A percentile compares a stretch with the other conserved stretches of the same genome.
phyloP scores from a whole-genome alignment of 2,329 filamentous ascomycete species.

The Fusarium chaquense region DNA sequence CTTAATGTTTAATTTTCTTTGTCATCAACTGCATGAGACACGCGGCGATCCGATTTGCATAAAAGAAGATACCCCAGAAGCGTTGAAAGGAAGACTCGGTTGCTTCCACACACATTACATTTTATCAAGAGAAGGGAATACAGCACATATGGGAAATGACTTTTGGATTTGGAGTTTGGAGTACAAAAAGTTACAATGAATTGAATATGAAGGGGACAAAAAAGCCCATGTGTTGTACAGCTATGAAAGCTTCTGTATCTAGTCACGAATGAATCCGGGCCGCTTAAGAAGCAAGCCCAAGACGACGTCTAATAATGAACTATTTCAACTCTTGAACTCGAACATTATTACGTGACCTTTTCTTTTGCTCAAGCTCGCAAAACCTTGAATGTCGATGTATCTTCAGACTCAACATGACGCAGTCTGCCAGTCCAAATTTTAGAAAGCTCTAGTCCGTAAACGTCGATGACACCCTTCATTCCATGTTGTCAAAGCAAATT shows the following conservation, averaged over 20 bases:
- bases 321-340: slow-evolving; percentile 12
- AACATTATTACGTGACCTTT: not conserved
- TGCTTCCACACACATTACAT: slow-evolving; percentile 35
- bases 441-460: not conserved
- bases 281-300: slow-evolving; percentile 36
- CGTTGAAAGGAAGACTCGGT: slow-evolving; percentile 44
- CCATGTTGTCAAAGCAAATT: not conserved
- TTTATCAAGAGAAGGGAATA: slow-evolving; percentile 46
- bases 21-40: slow-evolving; percentile 42
- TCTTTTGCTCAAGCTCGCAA: not conserved
- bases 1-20: slow-evolving; percentile 35
- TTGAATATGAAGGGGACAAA: slow-evolving; percentile 25
- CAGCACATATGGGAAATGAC: slow-evolving; percentile 43
- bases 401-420: not conserved
- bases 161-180: slow-evolving; percentile 31
- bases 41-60: slow-evolving; percentile 45
- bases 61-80: slow-evolving; percentile 48
- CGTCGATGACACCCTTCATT: not conserved
- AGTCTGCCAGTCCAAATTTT: not conserved
- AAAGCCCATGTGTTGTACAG: slow-evolving; percentile 35
- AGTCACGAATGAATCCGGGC: slow-evolving; percentile 32
- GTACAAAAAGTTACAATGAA: slow-evolving; percentile 34
- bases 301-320: slow-evolving; percentile 30
- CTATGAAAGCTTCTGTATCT: slow-evolving; percentile 36
- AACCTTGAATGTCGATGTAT: not conserved